Percentiles rank a stretch among this genome's conserved stretches.
Evolutionary conservation across 805 yeast species (phyloP).

Genomic region (Schwanniomyces yamadae): DNA sequence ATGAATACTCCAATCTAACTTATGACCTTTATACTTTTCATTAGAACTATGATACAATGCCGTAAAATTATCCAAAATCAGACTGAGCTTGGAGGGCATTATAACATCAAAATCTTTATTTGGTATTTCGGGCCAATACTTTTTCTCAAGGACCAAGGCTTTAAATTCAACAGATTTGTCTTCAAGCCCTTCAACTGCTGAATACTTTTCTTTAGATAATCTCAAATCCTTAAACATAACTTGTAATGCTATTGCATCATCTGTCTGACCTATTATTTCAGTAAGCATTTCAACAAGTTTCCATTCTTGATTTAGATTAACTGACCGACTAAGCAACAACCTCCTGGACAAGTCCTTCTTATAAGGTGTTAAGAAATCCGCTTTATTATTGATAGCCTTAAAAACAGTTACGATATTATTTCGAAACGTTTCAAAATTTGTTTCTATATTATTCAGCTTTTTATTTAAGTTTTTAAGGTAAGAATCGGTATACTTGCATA

Average conservation of each 20-base stretch:
- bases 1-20: slow-evolving; percentile 41
- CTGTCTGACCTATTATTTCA: slow-evolving; percentile 30
- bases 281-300: slow-evolving; percentile 23
- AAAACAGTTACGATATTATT: slow-evolving; percentile 25
- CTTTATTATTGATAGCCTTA: slow-evolving; percentile 33
- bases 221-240: slow-evolving; percentile 36
- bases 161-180: slow-evolving; percentile 20
- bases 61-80: slow-evolving; percentile 20
- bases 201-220: slow-evolving; percentile 17
- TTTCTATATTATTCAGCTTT: slow-evolving; percentile 7
- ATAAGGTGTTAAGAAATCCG: slow-evolving; percentile 29
- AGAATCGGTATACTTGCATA: slow-evolving; percentile 33
- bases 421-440: slow-evolving; percentile 15
- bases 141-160: slow-evolving; percentile 32
- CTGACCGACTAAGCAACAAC: slow-evolving; percentile 25
- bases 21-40: slow-evolving; percentile 22
- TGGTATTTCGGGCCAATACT: slow-evolving; percentile 43
- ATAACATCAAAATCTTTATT: slow-evolving; percentile 17
- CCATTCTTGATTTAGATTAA: slow-evolving; percentile 18
- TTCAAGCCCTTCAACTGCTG: slow-evolving; percentile 2
- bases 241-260: slow-evolving; percentile 25
- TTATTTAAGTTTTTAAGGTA: slow-evolving; percentile 21
- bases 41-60: slow-evolving; percentile 17
- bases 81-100: slow-evolving; percentile 23
- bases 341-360: slow-evolving; percentile 38